Base-by-base conservation (phyloP, 257 asterid genomes). In the Scutellaria barbata region DNA sequence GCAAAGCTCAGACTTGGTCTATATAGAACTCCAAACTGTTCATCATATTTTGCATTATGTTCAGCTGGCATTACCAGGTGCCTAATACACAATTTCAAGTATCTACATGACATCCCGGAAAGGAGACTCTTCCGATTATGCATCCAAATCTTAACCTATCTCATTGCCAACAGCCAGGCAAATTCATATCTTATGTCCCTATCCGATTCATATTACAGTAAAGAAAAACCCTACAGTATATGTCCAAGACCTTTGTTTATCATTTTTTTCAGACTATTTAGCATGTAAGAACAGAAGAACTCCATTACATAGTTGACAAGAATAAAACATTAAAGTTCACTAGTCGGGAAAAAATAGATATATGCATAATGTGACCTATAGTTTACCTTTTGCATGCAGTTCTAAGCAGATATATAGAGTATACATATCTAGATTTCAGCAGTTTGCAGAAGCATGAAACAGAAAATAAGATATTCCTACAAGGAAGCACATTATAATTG, bases 401-500 rank as follows among this genome's bases (percentile, higher is more conserved):
- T 22, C 10, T 71, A 42, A 56, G 60, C 61, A 58, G 47, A 5
- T 6, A 47, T 20, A 39, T 5, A 53, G 4, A 58, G 18, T 30
- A 30, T 30, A 7, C 18, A 22, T 55, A 60, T 18, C 43, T 9
- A 73, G 50, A 55, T 30, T 48, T 43, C 30, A 57, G 74, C 68
- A 41, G 60, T n/a, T 53, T 55, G 60, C 13, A 71, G 30, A 35
- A 51, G 14, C 65, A 46, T 55, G 66, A 55, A 65, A 66, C 69
- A 55, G 17, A 37, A 54, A 61, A 53, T 20, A 42, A 69, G 77
- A 51, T n/a, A 64, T 43, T 51, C 35, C 52, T 8, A 66, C 48
- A 61, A 20, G 54, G 25, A 71, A 41, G 50, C 17, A 41, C 72
- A 65, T 48, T 64, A 52, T 35, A 73, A 46, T 46, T 5, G 35